Evolutionary conservation across 2,329 filamentous ascomycete genomes (phyloP).

Genomic region (Fusarium secorum): DNA sequence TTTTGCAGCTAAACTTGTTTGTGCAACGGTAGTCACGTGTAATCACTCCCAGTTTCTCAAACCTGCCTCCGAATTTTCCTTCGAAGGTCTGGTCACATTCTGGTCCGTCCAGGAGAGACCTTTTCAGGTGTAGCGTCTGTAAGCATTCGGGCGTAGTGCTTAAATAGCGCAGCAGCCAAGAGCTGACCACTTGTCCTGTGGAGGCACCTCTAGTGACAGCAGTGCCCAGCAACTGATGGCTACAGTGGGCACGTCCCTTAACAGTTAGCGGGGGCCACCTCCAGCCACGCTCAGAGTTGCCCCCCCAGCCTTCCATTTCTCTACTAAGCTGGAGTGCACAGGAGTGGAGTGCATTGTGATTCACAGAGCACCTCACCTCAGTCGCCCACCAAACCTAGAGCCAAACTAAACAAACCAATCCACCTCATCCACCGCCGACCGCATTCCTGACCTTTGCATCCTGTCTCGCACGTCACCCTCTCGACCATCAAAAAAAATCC

Average conservation of each 20-base stretch:
- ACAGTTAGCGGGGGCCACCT: constrained; percentile 39
- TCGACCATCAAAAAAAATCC: constrained; percentile 26
- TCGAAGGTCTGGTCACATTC: background rate
- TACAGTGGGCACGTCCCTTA: constrained; percentile 33
- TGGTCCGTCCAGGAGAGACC: background rate
- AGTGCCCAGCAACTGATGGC: constrained; percentile 26
- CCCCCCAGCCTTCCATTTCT: constrained; percentile 44
- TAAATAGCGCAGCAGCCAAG: constrained; percentile 27
- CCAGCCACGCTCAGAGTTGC: constrained; percentile 43
- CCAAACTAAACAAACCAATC: constrained; percentile 33
- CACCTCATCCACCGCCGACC: constrained; percentile 36
- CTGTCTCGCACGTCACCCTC: constrained; percentile 42
- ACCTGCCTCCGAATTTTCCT: constrained; percentile 15
- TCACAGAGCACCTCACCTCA: background rate
- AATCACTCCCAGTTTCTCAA: background rate
- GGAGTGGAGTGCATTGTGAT: constrained; percentile 24
- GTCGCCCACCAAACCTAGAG: constrained; percentile 12
- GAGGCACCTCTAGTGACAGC: constrained; percentile 9
- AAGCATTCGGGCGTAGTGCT: constrained; percentile 23
- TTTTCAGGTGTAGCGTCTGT: constrained; percentile 22
- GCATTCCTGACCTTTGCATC: constrained; percentile 42
- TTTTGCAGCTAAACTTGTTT: background rate
- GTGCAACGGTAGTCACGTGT: constrained; percentile 30
- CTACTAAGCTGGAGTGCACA: background rate
- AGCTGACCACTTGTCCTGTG: constrained; percentile 13